These are phyloP conservation scores for Coemansia sp. DNA, from an alignment of 192 early-diverging fungal genomes.

Conservation along the genomic window DNA sequence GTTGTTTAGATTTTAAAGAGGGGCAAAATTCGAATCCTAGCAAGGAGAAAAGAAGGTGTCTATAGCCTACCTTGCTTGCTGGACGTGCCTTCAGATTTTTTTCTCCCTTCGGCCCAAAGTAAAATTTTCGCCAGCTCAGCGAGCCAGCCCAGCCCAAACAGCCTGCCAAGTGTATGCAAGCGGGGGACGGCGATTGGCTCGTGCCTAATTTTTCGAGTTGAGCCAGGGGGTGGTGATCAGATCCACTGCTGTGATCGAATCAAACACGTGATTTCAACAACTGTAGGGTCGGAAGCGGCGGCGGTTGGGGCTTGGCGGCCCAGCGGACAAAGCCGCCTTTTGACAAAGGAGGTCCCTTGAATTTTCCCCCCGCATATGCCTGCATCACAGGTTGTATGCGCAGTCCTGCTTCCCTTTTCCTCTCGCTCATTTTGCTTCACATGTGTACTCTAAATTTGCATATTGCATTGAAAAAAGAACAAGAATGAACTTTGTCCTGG, in stretches of 20 bases:
- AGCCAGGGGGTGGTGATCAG: slow-evolving; percentile 1
- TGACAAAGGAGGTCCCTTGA: not conserved
- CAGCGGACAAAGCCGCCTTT: not conserved
- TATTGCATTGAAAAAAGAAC: not conserved
- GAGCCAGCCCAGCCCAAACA: not conserved
- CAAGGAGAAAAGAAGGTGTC: slow-evolving; percentile 51
- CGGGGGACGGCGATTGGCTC: not conserved
- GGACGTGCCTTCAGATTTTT: slow-evolving; percentile 17
- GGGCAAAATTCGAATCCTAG: slow-evolving; percentile 27
- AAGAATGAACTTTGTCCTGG: slow-evolving; percentile 36
- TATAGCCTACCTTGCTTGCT: slow-evolving; percentile 7
- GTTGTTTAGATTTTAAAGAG: slow-evolving; percentile 24
- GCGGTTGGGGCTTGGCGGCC: not conserved
- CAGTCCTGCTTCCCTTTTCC: not conserved
- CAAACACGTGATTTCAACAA: slow-evolving; percentile 7
- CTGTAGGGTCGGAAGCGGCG: slow-evolving; percentile 11
- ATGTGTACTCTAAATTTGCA: slow-evolving; percentile 3
- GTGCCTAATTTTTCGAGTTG: not conserved
- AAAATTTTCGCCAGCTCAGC: slow-evolving; percentile 36
- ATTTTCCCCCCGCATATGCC: not conserved
- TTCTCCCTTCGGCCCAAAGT: not conserved
- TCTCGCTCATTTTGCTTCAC: not conserved
- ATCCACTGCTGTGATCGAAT: not conserved
- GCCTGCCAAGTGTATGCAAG: not conserved
- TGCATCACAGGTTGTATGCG: not conserved